Evolutionary conservation across 2,329 filamentous ascomycete genomes (phyloP), one percentile per base, ranked within the genome.

Genomic region (Fonsecaea erecta): DNA sequence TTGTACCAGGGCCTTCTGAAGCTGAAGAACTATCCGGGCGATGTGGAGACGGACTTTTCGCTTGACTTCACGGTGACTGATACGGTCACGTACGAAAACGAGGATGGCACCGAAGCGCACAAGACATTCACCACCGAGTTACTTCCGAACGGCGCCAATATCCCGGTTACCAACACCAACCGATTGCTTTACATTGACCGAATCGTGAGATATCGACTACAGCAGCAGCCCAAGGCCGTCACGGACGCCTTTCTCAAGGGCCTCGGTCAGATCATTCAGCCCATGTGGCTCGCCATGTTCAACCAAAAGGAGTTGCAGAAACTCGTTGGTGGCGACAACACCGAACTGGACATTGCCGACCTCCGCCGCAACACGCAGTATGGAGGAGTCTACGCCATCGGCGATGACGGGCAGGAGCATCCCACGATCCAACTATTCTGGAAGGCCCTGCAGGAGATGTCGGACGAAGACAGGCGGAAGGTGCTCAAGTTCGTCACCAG

Each of bases 211-310:
- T 93, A 98, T 76, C 90, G 93, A 11, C 86, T 99, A 0, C 88
- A 93, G 62, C 83, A 86, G 1, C 95, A 98, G 74, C 91, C 92
- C 0, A 85, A 85, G 56, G 80, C 83, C n/a, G 93, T 97, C 74
- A 97, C 93, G 0, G 85, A 88, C 24, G 92, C 93, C 1, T 99
- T 99, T 76, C 84, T 99, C 7, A 88, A 88, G 62, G 95, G 95
- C 0, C 86, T 99, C 1, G 88, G 90, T 24, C 84, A 89, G 69
- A 96, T 99, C 74, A 95, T 99, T 70, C 90, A 93, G 64, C 93
- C 94, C 0, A 87, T 87, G 2, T 99, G 95, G 95, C 85, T 99
- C 3, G 93, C 90, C 73, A 98, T 99, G 95, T 99, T 99, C 82
- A 99, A 99, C 77, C 94, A 97, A 76, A 87, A 87, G 2, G 95